Evolutionary conservation across 768 basidiomycete species (phyloP), one percentile per base, ranked within the genome.

Genomic region (Auriscalpium vulgare): DNA sequence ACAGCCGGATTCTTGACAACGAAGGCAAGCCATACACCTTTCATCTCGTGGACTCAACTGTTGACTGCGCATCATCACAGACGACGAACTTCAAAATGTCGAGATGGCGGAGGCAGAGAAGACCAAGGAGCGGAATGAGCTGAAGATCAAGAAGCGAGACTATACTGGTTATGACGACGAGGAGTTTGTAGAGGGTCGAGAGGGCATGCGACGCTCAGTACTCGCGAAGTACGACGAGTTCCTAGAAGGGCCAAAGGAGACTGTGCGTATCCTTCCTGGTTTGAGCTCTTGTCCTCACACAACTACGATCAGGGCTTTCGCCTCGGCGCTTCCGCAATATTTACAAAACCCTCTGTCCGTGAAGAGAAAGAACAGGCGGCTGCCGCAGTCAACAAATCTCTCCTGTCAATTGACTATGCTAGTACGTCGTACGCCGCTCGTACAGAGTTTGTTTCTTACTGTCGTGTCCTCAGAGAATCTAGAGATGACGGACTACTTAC

Each of bases 131-230:
- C 85, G 86, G 37, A 74, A 83, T 50, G 90, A 94, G 46, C 72
- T 89, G 50, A 95, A 97, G 72, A 91, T 87, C 47, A 93, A 95
- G 74, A 85, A 80, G 56, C 83, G 81, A 23, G 88, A 90, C 66
- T 98, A 97, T 66, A 94, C 91, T 0, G 95, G 95, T 14, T 95
- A 91, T 67, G 95, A 99, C 63, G 95, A 98, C 63, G 94, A 95
- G 5, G 97, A 98, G 66, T 97, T 98, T 62, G 75, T 69, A 2
- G 81, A 81, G 21, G 88, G 84, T 21, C 79, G 75, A 47, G 83
- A 80, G 51, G 91, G 89, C n/a, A 78, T 85, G 77, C 94, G 91
- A 67, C 81, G 84, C 29, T 80, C 89, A 34, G 76, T 98, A 36
- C 72, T 99, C 52, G 80, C 89, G 17, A 98, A 98, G 69, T 98